Evolutionary conservation across 2,329 filamentous ascomycete genomes (phyloP).

Genomic region (Alternaria conjuncta): DNA sequence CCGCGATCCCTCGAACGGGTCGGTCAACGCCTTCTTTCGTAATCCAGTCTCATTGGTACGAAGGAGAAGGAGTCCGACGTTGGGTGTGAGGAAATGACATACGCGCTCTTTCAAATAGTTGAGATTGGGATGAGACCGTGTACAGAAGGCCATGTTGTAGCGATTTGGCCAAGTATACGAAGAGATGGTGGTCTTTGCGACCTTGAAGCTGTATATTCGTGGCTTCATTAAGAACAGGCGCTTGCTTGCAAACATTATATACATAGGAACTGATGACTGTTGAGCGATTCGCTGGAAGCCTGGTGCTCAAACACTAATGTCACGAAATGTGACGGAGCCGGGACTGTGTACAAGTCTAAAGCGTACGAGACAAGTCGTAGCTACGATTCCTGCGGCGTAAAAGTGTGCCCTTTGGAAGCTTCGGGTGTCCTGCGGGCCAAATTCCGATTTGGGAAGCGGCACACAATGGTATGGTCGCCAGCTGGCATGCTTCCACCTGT

Average conservation of each 20-base stretch:
- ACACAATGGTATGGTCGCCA: background rate
- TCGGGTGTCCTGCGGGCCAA: background rate
- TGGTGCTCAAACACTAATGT: background rate
- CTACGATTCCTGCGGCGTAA: background rate
- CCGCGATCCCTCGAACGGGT: conserved; percentile 11
- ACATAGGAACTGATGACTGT: conserved; percentile 1
- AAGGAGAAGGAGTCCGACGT: background rate
- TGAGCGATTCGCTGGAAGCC: conserved; percentile 12
- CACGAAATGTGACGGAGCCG: background rate
- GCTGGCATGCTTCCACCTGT: background rate
- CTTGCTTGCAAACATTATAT: background rate
- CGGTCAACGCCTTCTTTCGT: background rate
- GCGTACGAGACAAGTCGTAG: background rate
- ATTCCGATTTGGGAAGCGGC: background rate
- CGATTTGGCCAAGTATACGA: background rate
- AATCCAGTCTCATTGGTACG: background rate
- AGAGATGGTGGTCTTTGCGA: background rate
- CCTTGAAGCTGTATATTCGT: background rate
- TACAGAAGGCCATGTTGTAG: background rate
- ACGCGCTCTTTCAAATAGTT: background rate
- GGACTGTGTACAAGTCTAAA: background rate
- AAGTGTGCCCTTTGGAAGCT: background rate
- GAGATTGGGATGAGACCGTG: background rate
- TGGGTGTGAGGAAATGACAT: background rate
- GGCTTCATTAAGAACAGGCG: background rate